A percentile compares a stretch with the other conserved stretches of the same genome.
Evolutionary conservation across 768 basidiomycete species (phyloP).

Genomic region (Suillus americanus): DNA sequence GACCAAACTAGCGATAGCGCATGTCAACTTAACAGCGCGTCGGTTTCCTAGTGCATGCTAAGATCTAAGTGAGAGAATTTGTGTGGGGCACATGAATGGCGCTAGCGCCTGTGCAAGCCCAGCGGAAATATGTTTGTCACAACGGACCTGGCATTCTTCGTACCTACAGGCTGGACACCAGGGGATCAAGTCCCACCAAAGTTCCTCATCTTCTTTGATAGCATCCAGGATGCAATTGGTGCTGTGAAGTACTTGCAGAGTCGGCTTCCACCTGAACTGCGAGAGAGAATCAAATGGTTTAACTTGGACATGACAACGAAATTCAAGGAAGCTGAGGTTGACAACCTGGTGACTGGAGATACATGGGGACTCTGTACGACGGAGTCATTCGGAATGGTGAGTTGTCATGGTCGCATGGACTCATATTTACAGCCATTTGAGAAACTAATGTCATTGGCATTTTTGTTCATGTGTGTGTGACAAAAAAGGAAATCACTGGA

Average conservation of each 20-base stretch:
- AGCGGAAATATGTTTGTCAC: no score
- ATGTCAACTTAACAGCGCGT: no score
- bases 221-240: background rate
- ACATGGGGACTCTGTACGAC: conserved; percentile 29
- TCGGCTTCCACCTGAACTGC: conserved; percentile 11
- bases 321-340: conserved; percentile 16
- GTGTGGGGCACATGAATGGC: no score
- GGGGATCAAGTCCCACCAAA: background rate
- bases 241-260: conserved; percentile 7
- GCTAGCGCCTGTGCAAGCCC: no score
- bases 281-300: conserved; percentile 22
- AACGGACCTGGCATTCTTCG: background rate
- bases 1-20: no score
- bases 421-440: background rate
- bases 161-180: background rate
- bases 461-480: no score
- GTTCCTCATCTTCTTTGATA: background rate
- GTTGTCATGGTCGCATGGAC: background rate
- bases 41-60: no score
- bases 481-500: no score
- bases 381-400: conserved; percentile 38
- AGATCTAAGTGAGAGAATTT: no score
- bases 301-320: conserved; percentile 19
- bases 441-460: no score
- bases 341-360: conserved; percentile 16